A percentile compares a stretch with the other conserved stretches of the same genome.
These are phyloP conservation scores for Phaseolus lunatus DNA, from an alignment of 306 rosid species.

Conservation along the genomic window DNA sequence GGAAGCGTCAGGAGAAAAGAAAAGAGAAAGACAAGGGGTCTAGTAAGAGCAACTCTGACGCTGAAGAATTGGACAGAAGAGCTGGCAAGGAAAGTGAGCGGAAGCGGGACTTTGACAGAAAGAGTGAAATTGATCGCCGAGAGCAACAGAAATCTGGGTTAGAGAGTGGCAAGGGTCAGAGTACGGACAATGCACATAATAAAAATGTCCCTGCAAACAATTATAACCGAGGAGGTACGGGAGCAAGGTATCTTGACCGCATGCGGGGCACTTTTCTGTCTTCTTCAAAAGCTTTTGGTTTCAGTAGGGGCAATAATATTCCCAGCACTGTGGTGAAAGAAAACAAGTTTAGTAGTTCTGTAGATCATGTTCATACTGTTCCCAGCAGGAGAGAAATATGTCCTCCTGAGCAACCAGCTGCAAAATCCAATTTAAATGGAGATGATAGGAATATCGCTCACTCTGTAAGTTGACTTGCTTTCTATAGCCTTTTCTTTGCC, in stretches of 20 bases:
- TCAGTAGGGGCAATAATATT: slow-evolving; percentile 72
- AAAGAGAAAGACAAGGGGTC: slow-evolving; percentile 90
- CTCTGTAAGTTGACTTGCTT: slow-evolving; percentile 68
- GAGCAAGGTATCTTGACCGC: slow-evolving; percentile 88
- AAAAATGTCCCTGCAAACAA: slow-evolving; percentile 59
- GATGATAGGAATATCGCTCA: slow-evolving; percentile 72
- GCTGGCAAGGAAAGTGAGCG: slow-evolving; percentile 80
- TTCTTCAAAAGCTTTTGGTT: slow-evolving; percentile 91
- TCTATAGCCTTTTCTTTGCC: no score
- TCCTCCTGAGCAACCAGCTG: slow-evolving; percentile 68
- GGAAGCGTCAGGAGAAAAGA: slow-evolving; percentile 85
- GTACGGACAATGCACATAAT: slow-evolving; percentile 60
- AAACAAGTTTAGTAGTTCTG: slow-evolving; percentile 53
- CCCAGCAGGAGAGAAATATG: slow-evolving; percentile 64
- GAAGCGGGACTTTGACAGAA: slow-evolving; percentile 77
- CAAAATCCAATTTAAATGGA: slow-evolving; percentile 63
- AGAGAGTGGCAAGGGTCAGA: slow-evolving; percentile 65
- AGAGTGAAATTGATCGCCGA: slow-evolving; percentile 67
- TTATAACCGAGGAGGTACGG: slow-evolving; percentile 69
- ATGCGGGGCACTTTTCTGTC: slow-evolving; percentile 92
- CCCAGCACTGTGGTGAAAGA: slow-evolving; percentile 71
- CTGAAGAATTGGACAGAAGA: slow-evolving; percentile 86
- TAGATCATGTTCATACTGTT: slow-evolving; percentile 68
- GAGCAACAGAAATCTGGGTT: slow-evolving; percentile 70
- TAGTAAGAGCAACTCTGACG: slow-evolving; percentile 98